Evolutionary conservation across 2,329 filamentous ascomycete genomes (phyloP).

Genomic region (Sporothrix dimorphospora): DNA sequence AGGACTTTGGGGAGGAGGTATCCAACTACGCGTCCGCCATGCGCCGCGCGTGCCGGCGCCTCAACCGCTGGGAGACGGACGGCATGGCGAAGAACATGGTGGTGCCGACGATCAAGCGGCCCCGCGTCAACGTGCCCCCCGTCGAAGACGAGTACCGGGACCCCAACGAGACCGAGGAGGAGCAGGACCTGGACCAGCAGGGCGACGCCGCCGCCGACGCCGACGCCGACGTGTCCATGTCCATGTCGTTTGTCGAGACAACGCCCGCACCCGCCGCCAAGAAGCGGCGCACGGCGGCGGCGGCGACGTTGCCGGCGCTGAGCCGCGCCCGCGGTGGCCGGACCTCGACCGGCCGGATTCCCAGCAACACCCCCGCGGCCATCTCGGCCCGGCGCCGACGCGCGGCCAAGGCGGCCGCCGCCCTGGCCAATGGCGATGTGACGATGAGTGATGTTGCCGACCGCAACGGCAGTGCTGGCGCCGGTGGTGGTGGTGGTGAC

Average conservation of each 20-base stretch:
- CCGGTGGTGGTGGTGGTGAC: not conserved
- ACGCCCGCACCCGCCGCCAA: constrained; percentile 26
- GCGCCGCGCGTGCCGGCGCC: constrained; percentile 63
- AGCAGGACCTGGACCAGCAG: constrained; percentile 31
- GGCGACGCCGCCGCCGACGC: no score
- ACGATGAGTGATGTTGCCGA: constrained; percentile 53
- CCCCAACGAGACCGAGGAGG: constrained; percentile 42
- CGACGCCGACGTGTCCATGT: constrained; percentile 34
- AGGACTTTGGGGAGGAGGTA: constrained; percentile 78
- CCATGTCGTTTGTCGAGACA: constrained; percentile 23
- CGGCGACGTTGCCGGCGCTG: constrained; percentile 30
- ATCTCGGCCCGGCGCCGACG: constrained; percentile 28
- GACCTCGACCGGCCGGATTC: not conserved
- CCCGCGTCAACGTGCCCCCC: constrained; percentile 33
- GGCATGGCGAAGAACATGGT: constrained; percentile 41
- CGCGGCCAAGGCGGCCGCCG: constrained; percentile 22
- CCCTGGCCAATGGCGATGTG: constrained; percentile 45
- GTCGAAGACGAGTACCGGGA: constrained; percentile 39
- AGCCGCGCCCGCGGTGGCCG: constrained; percentile 19
- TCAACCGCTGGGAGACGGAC: constrained; percentile 66
- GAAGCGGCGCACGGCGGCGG: constrained; percentile 25
- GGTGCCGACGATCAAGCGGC: constrained; percentile 51
- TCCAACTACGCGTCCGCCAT: constrained; percentile 68
- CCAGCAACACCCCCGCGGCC: constrained; percentile 25
- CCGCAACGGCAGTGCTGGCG: not conserved